Evolutionary conservation across 2,329 filamentous ascomycete species (phyloP).

Genomic region (Niveomyces coronatus): DNA sequence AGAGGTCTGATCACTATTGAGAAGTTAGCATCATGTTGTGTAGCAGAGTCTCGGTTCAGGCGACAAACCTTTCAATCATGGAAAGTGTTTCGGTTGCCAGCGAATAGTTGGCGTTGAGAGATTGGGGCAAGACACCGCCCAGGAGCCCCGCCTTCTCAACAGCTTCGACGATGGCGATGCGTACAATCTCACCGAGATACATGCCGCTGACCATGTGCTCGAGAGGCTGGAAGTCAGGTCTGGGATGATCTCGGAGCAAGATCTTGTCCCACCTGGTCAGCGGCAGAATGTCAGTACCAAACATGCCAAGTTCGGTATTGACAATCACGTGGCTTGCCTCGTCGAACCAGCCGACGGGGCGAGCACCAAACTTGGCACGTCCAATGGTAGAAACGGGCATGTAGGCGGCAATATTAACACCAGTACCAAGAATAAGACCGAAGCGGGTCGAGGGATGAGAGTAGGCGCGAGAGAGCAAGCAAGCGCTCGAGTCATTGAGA

Average conservation of each 20-base stretch:
- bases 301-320: slow-evolving; percentile 60
- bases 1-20: slow-evolving; percentile 32
- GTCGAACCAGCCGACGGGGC: slow-evolving; percentile 46
- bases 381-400: slow-evolving; percentile 48
- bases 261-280: slow-evolving; percentile 50
- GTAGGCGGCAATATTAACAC: slow-evolving; percentile 55
- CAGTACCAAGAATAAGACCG: slow-evolving; percentile 56
- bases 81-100: slow-evolving; percentile 52
- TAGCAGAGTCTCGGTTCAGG: not conserved
- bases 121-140: slow-evolving; percentile 45
- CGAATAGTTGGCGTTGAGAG: slow-evolving; percentile 42
- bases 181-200: slow-evolving; percentile 56
- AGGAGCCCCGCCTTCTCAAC: slow-evolving; percentile 44
- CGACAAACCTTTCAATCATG: slow-evolving; percentile 44
- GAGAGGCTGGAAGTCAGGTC: slow-evolving; percentile 51
- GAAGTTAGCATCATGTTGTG: slow-evolving; percentile 14
- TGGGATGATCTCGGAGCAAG: slow-evolving; percentile 41
- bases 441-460: slow-evolving; percentile 48
- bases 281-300: slow-evolving; percentile 48
- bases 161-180: slow-evolving; percentile 48
- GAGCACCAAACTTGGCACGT: slow-evolving; percentile 43
- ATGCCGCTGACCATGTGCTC: slow-evolving; percentile 55
- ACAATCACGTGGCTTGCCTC: slow-evolving; percentile 52
- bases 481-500: slow-evolving; percentile 58
- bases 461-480: slow-evolving; percentile 54